phyloP scores from a whole-genome alignment of 2,329 filamentous ascomycete species.

The Colletotrichum trifolii region DNA sequence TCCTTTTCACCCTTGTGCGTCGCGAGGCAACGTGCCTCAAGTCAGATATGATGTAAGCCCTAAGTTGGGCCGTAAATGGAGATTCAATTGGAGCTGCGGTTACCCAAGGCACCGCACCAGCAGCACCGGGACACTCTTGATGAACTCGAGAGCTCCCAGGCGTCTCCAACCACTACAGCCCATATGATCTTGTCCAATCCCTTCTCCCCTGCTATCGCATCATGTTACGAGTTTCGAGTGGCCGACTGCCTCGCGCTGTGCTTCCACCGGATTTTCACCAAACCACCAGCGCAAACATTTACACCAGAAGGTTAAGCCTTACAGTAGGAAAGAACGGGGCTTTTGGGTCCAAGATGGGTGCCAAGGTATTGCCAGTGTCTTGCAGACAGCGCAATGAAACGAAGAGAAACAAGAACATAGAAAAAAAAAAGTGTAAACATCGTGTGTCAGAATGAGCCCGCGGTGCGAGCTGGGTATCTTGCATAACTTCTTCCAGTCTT shows the following conservation, averaged over 20 bases:
- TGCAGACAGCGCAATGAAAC: constrained; percentile 32
- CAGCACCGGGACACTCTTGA: constrained; percentile 15
- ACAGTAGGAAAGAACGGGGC: constrained; percentile 25
- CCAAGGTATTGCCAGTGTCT: constrained; percentile 21
- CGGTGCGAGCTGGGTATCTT: constrained; percentile 54
- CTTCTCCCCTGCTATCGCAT: constrained; percentile 1
- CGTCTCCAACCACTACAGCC: neutral
- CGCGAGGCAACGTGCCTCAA: too few species aligned
- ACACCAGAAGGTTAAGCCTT: constrained; percentile 30
- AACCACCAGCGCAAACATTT: constrained; percentile 30
- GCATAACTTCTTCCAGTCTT: constrained; percentile 41
- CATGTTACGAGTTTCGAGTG: neutral
- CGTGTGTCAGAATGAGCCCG: constrained; percentile 50
- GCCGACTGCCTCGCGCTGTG: neutral
- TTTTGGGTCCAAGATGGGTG: constrained; percentile 7
- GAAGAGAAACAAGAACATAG: constrained; percentile 31
- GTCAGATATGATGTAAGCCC: neutral
- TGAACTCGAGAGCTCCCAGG: neutral
- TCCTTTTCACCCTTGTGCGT: neutral
- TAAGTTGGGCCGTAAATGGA: constrained; percentile 13
- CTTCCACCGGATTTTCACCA: constrained; percentile 9
- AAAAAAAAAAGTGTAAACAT: constrained; percentile 38
- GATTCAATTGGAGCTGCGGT: constrained; percentile 30
- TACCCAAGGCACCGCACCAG: constrained; percentile 23
- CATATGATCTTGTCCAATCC: neutral